Evolutionary conservation across 139 green algal genomes (phyloP).

Genomic region (Klebsormidium nitens): DNA sequence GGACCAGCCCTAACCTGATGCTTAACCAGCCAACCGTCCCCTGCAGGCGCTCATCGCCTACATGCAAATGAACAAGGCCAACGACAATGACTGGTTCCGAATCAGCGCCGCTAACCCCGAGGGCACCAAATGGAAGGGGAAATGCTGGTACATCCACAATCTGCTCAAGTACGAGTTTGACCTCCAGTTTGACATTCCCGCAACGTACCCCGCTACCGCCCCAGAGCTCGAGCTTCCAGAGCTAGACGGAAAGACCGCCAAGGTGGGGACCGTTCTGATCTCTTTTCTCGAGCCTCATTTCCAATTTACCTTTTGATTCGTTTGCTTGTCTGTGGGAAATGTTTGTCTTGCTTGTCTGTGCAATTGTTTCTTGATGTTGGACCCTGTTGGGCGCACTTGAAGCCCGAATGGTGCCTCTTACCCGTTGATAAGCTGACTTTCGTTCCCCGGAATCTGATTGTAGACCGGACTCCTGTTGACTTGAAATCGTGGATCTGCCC

Average conservation of each 20-base stretch:
- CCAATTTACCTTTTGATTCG: no score
- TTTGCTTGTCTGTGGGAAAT: slow-evolving; percentile 48
- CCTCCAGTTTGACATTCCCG: slow-evolving; percentile 92
- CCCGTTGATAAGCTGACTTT: no score
- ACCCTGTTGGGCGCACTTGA: no score
- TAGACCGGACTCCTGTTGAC: no score
- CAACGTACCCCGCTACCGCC: slow-evolving; percentile 75
- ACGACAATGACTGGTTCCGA: slow-evolving; percentile 94
- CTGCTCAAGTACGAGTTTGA: slow-evolving; percentile 94
- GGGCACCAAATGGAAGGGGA: slow-evolving; percentile 78
- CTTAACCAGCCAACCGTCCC: no score
- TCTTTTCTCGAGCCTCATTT: background rate
- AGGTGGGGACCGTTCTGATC: slow-evolving; percentile 14
- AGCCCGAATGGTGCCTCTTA: no score
- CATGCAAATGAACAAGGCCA: slow-evolving; percentile 90
- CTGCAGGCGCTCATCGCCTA: slow-evolving; percentile 85
- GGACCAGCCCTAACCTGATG: no score
- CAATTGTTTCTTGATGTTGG: no score
- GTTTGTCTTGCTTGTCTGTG: no score
- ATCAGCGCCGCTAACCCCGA: slow-evolving; percentile 50
- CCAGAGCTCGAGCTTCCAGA: slow-evolving; percentile 93
- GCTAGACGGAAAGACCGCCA: slow-evolving; percentile 83
- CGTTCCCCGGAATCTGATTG: no score
- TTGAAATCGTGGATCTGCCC: no score
- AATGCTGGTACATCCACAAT: slow-evolving; percentile 91